Evolutionary conservation across 1,139 yeast species (phyloP), one percentile per base, ranked within the genome.

Genomic region (Lodderomyces metapsilosis): DNA sequence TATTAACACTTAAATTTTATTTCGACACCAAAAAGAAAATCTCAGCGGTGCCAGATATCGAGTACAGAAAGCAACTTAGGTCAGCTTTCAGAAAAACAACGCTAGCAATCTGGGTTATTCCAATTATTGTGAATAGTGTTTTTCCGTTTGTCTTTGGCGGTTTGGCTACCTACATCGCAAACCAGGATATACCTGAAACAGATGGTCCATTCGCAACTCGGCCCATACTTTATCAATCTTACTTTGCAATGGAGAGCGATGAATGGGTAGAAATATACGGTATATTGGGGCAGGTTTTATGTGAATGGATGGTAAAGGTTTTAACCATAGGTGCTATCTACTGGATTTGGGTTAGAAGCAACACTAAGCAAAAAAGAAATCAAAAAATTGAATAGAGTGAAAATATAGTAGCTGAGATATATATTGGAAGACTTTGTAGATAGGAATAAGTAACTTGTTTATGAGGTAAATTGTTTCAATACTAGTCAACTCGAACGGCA

Each of bases 11-110:
- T 1, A 40, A 48, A n/a, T 57, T 55, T 41, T 66, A 62, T 42
- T 56, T 54, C 47, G 53, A 55, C 39, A 68, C 74, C 9, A 58
- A 56, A 38, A 61, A 58, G 39, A 43, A 56, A 13, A 57, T 68
- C 18, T 51, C 54, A 13, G 54, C 57, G 21, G 67, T 65, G 48
- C 70, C 73, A n/a, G n/a, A n/a, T n/a, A n/a, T n/a, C n/a, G n/a
- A n/a, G n/a, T n/a, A n/a, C n/a, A n/a, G n/a, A n/a, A n/a, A n/a
- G n/a, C n/a, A n/a, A n/a, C n/a, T n/a, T n/a, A n/a, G n/a, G n/a
- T 46, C 44, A 11, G 57, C 71, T 3, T 68, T 64, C 45, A 57
- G 56, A 40, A 52, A 51, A 31, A 64, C 72, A 1, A 50, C 68
- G n/a, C 40, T 53, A 17, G 53, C 63, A 18, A 58, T 68, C 13